Base-by-base conservation (phyloP, 148 eudicot genomes). In the Rhododendron ovatum region DNA sequence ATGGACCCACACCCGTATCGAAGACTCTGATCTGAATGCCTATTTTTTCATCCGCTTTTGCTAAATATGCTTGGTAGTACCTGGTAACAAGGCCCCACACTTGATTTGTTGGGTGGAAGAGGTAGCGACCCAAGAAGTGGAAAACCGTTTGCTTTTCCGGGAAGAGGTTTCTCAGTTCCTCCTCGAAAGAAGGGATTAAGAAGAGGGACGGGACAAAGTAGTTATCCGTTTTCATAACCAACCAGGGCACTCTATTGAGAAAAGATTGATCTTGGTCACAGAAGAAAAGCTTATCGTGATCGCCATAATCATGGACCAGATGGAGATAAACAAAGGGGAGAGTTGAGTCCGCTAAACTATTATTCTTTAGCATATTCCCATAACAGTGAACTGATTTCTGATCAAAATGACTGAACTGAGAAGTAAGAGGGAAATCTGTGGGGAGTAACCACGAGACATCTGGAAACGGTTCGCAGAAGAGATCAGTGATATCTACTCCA, bases 391-490 rank as follows among this genome's bases (percentile, higher is more conserved):
- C 78, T 30, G 91, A 86, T 53, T 84, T 88, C 86, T 88, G 93
- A 90, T 86, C 85, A 84, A 87, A 93, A 86, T 83, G 89, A 88
- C 88, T 86, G 87, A 94, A 94, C 80, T 86, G 91, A 57, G 89
- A 75, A 47, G 88, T 91, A 33, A 97, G 74, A 26, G 98, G 98
- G 87, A 95, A 97, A 88, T 97, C 95, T n/a, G 55, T 55, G 1
- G 99, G 99, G 75, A 97, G 95, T 86, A 93, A 91, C 98, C 99
- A 97, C 0, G 98, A 92, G 80, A 85, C 90, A 55, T 91, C 88
- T 1, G 98, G 99, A 91, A 97, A 95, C 7, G 99, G 99, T 88
- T 97, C 99, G 37, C 99, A 97, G 89, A 97, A 94, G 79, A 97
- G 98, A 84, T 95, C 95, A 43, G 89, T 87, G 86, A 94, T 91